Evolutionary conservation across 129 eudicot species (phyloP).

Genomic region (Dittrichia graveolens): DNA sequence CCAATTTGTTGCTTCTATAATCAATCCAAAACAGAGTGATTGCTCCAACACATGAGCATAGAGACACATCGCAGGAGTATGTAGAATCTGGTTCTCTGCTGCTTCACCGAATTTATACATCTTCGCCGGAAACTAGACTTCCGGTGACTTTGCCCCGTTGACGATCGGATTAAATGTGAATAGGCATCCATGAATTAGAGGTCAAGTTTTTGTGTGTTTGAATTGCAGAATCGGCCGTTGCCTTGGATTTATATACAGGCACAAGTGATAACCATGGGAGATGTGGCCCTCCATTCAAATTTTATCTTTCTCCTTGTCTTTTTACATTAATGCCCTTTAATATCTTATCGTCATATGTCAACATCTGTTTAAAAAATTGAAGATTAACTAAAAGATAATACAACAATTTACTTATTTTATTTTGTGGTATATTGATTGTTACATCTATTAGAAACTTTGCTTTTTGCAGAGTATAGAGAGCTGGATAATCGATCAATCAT

Average conservation of each 20-base stretch:
- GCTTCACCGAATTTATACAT: conserved; percentile 46
- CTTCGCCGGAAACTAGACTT: conserved; percentile 39
- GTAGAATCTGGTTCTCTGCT: conserved; percentile 54
- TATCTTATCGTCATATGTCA: no score
- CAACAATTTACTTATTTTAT: no score
- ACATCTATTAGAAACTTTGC: no score
- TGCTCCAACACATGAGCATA: conserved; percentile 63
- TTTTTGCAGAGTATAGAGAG: no score
- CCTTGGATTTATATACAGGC: neutral
- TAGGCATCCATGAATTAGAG: conserved; percentile 38
- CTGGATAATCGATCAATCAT: no score
- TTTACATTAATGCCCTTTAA: neutral
- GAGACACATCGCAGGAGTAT: conserved; percentile 58
- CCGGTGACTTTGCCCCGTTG: conserved; percentile 41
- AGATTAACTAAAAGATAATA: no score
- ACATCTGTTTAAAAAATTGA: no score
- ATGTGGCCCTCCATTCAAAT: neutral
- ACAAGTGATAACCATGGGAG: conserved; percentile 17
- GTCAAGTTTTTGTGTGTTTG: conserved; percentile 9
- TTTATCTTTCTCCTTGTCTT: no score
- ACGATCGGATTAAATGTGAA: conserved; percentile 33
- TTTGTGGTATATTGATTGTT: no score
- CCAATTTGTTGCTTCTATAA: neutral
- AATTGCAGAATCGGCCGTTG: neutral
- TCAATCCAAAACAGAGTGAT: conserved; percentile 43